Evolutionary conservation across 345 rosid genomes (phyloP), one percentile per base, ranked within the genome.

Genomic region (Noccaea caerulescens): DNA sequence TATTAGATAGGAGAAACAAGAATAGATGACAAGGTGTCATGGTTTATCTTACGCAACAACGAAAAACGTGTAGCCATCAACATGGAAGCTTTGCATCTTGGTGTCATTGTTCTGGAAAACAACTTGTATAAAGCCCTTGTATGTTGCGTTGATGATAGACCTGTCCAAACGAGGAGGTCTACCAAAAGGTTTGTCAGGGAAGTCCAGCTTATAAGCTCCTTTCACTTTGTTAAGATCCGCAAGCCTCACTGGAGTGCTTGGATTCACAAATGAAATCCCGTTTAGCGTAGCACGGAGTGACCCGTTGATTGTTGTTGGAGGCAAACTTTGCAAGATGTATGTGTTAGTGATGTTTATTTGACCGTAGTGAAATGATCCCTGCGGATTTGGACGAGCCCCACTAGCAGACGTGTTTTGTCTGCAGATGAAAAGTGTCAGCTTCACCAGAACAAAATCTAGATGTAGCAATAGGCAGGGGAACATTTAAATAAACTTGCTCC

Each of bases 311-410:
- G 54, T 79, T 34, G 68, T 71, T 9, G 85, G 97, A 49, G 97
- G 95, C 79, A 91, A 77, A 84, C 86, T 83, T 80, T 79, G 72
- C 70, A 94, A 58, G 46, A 88, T 38, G 57, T 89, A 91, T 18
- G 94, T 82, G 18, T 88, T 80, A 10, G 95, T 94, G 55, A 89
- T 79, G 67, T 94, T 94, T 77, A 94, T 94, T 33, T 74, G 66
- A 62, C 99, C 97, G 39, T 94, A 94, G 80, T 86, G 99, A 68
- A 72, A 94, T 63, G 99, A 94, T 1, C 99, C 99, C 58, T 94
- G 99, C 0, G 99, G 97, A 60, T 94, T 94, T 59, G 97, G 97
- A 33, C 99, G 92, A 78, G 99, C 97, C 69, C 99, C 99, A 73
- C 97, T 89, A 8, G 99, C 95, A 62, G 85, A 67, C 60, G 86